Conservation (phyloP, 768 basidiomycete genomes). For the Tylopilus vinaceipallidus region DNA sequence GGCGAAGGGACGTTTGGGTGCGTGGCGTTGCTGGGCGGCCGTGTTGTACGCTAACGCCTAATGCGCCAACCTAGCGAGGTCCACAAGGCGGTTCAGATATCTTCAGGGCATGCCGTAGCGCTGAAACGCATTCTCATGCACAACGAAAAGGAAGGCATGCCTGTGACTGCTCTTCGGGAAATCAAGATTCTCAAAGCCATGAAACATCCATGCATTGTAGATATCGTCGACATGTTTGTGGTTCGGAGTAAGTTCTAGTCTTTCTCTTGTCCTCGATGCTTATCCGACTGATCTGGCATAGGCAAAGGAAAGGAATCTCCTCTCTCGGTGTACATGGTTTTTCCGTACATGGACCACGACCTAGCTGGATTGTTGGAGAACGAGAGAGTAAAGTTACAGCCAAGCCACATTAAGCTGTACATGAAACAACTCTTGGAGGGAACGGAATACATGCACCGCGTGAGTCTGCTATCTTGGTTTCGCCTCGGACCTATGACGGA, state of each 20-base stretch:
- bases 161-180: slow-evolving; percentile 93
- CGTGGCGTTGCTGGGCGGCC: slow-evolving; percentile 29
- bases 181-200: slow-evolving; percentile 94
- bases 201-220: slow-evolving; percentile 80
- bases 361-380: slow-evolving; percentile 93
- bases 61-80: slow-evolving; percentile 63
- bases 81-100: slow-evolving; percentile 76
- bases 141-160: slow-evolving; percentile 95
- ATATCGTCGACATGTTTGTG: slow-evolving; percentile 91
- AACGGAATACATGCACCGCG: slow-evolving; percentile 92
- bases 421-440: slow-evolving; percentile 97
- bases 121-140: slow-evolving; percentile 96
- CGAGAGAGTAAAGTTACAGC: slow-evolving; percentile 76
- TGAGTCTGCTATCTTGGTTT: slow-evolving; percentile 39
- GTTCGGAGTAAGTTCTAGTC: slow-evolving; percentile 56
- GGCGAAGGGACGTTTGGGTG: slow-evolving; percentile 98
- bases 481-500: slow-evolving; percentile 3
- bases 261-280: slow-evolving; percentile 1
- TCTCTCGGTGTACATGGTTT: slow-evolving; percentile 95
- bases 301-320: slow-evolving; percentile 59
- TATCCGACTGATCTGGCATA: slow-evolving; percentile 3
- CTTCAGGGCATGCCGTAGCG: slow-evolving; percentile 66
- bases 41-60: slow-evolving; percentile 7
- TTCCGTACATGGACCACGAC: slow-evolving; percentile 99
- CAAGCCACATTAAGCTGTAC: slow-evolving; percentile 91